Conservation (phyloP, 1,284 basidiomycete genomes). For the Irpex sp. region DNA sequence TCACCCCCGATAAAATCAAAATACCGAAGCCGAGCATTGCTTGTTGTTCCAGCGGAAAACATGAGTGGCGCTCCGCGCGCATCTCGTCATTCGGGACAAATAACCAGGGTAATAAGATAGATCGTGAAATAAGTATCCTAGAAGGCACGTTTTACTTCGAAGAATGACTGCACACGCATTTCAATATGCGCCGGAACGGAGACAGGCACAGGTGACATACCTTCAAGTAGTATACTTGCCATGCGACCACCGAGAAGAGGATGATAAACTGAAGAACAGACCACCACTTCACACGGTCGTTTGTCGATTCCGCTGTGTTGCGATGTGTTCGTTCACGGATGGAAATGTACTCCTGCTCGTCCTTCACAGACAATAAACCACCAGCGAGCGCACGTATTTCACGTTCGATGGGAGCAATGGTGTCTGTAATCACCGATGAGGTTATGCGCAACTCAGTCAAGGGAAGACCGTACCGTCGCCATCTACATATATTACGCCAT, state of each 20-base stretch:
- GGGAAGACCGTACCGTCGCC: conserved; percentile 60
- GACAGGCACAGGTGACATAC: conserved; percentile 37
- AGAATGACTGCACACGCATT: conserved; percentile 61
- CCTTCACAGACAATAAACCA: conserved; percentile 87
- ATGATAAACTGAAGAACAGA: conserved; percentile 87
- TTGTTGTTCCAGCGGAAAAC: background rate
- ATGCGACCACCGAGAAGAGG: conserved; percentile 86
- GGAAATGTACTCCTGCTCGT: conserved; percentile 98
- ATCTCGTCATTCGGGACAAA: background rate
- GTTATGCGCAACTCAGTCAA: conserved; percentile 3
- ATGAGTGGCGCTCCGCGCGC: background rate
- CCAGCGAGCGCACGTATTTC: conserved; percentile 90
- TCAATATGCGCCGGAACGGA: background rate
- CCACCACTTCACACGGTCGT: conserved; percentile 99
- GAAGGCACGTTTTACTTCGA: conserved; percentile 92
- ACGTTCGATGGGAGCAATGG: conserved; percentile 90
- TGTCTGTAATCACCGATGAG: conserved; percentile 39
- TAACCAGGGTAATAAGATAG: background rate
- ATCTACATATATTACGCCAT: conserved; percentile 90
- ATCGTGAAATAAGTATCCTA: conserved; percentile 26
- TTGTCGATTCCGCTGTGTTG: conserved; percentile 93
- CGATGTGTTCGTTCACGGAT: conserved; percentile 90
- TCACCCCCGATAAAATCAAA: background rate
- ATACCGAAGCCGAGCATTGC: background rate
- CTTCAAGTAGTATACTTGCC: conserved; percentile 98